Evolutionary conservation across 2,329 filamentous ascomycete species (phyloP), one percentile per base, ranked within the genome.

Genomic region (Curvularia sp.): DNA sequence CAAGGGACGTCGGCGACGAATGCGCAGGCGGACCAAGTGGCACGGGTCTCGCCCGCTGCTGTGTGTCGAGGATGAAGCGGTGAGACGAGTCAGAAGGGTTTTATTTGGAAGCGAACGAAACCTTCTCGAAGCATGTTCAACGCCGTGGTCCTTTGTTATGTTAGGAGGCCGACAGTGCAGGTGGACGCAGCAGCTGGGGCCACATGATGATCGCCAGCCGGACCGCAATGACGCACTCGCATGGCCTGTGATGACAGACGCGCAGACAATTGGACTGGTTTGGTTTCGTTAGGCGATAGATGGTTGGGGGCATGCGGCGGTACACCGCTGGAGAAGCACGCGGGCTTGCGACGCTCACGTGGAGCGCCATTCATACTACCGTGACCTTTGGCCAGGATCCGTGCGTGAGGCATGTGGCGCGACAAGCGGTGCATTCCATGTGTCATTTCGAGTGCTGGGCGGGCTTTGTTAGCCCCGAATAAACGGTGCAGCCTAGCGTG

Each of bases 241-340:
- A 43, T 62, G 49, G 57, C 56, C 53, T 59, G 53, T 58, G 59
- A 55, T 47, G 47, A 41, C 53, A 50, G 58, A 41, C 59, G 58
- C 51, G 55, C 49, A 48, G 61, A 52, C 60, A 61, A 53, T 50
- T 61, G 60, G 61, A 71, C 70, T 64, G 66, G 61, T 62, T 58
- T 64, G 67, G 74, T 75, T 75, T 75, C 71, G 73, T 65, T 57
- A 68, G 30, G 61, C 71, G 69, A 66, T 49, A 52, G 44, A 60
- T 56, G 52, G 53, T 57, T 57, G 61, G 39, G 49, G 60, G 24
- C 49, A 59, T 61, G 55, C 48, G 10, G 62, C 18, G 18, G 18
- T 57, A 60, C 56, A 41, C 42, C 47, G 56, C 50, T 31, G 50
- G 49, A 66, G 63, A 69, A 69, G 64, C 44, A 58, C 57, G 51